Base-by-base conservation (phyloP, 495 filamentous ascomycete species). In the Neurospora sp. region DNA sequence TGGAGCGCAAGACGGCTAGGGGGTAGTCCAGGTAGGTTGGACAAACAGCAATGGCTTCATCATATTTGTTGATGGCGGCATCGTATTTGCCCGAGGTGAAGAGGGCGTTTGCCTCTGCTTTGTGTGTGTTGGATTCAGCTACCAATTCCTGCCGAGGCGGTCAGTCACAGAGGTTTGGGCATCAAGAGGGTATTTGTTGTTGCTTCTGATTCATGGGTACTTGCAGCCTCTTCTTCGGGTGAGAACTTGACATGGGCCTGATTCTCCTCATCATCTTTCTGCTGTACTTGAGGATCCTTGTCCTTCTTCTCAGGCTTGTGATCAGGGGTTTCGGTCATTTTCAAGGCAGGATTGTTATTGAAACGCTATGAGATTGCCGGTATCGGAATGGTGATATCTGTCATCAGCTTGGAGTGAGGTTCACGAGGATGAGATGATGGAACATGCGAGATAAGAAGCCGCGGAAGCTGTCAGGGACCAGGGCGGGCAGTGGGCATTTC, bases 11-110 rank as follows among this genome's bases (percentile, higher is more conserved):
- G 12, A 97, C 92, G 27, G 96, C 94, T 76, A 95, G 84, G 77
- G 97, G 94, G 83, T 92, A 96, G 74, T 96, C 92, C 41, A 98
- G 89, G 78, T 97, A 97, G 75, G 88, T 91, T 3, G 96, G 96
- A 73, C 92, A 96, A 22, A 90, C 86, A 39, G 90, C 86, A 2
- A 97, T 85, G 31, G 96, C 96, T 72, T 92, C 88, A 76, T 94
- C 92, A 83, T 99, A 99, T 77, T 88, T 90, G 79, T 91, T 90
- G 76, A 98, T 92, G n/a, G 96, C 96, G 76, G 92, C 89, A 75
- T 91, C 88, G 83, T 92, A 97, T 71, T 88, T 88, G 22, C 87
- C 87, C 14, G 87, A 86, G 3, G 85, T 82, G 80, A 97, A 99
- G 35, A 94, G 85, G 22, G 85, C 76, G 78, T 97, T 99, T 11